Conservation (phyloP, 169 alveolate genomes). For the Besnoitia besnoiti region DNA sequence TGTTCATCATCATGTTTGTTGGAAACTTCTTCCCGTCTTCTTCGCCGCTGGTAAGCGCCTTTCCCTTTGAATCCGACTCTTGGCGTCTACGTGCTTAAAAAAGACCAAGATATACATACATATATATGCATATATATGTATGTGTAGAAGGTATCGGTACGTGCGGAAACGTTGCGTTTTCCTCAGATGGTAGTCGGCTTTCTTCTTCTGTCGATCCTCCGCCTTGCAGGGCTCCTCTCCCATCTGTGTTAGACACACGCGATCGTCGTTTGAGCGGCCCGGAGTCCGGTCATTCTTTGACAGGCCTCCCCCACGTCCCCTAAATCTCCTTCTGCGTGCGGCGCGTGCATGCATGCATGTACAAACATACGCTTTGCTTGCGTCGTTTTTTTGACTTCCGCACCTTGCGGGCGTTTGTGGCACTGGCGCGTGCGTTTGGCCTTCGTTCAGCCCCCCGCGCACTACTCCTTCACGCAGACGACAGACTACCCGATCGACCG, state of each 20-base stretch:
- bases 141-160: not conserved
- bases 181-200: too few species aligned
- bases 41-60: not conserved
- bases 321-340: not conserved
- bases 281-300: too few species aligned
- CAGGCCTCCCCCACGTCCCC: too few species aligned
- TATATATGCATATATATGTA: not conserved
- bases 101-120: not conserved
- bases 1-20: conserved; percentile 20
- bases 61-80: not conserved
- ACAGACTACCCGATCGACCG: conserved; percentile 39
- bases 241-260: too few species aligned
- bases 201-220: too few species aligned
- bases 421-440: not conserved
- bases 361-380: not conserved
- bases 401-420: too few species aligned
- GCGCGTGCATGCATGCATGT: too few species aligned
- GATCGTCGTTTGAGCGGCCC: too few species aligned
- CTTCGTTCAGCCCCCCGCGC: conserved; percentile 27
- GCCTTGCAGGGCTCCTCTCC: too few species aligned
- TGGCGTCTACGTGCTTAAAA: not conserved
- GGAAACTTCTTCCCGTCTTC: conserved; percentile 1
- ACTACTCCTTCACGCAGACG: conserved; percentile 39
- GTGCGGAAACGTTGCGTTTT: not conserved
- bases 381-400: not conserved